Base-by-base conservation (phyloP, 768 basidiomycete genomes). In the Boletus reticulatus region DNA sequence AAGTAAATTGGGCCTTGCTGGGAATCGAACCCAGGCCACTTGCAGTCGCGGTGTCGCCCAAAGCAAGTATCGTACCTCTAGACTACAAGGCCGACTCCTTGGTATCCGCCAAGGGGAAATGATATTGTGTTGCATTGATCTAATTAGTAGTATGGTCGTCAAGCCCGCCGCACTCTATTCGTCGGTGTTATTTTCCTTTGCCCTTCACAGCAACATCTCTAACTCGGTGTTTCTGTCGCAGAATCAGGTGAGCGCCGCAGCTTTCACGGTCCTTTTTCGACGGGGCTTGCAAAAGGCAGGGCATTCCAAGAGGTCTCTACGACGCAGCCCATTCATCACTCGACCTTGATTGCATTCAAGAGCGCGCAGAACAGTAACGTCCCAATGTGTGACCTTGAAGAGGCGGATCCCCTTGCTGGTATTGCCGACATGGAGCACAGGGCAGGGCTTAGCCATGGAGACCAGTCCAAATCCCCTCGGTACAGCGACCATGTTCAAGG, bases 11-110 rank as follows among this genome's bases (percentile, higher is more conserved):
- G 72, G 73, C 73, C 69, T 71, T 62, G 62, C 72, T 69, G 73
- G 68, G 71, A 74, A 70, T 73, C 67, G 73, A 73, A 73, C 72
- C 71, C 70, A 75, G 70, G 70, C 62, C 72, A 71, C 67, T 66
- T 63, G 63, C 58, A 61, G 48, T 62, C 19, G 50, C 43, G 39
- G 32, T 7, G 20, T 24, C 14, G 42, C 67, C 67, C 69, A 68
- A 68, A 71, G 67, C 67, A 68, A 68, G 69, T 68, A 71, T 68
- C 69, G 67, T 68, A 68, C 67, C 67, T 70, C 67, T 70, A 68
- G 67, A 70, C 67, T 63, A 68, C 67, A 71, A 71, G 67, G 67
- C 67, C 67, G 1, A 19, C 11, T 50, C 13, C 22, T 11, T 6
- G 11, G 2, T 0, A 3, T 4, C 6, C 1, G 0, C 14, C 8